Conservation (phyloP, 1,139 yeast genomes). For the Yamadazyma trypodendri region DNA sequence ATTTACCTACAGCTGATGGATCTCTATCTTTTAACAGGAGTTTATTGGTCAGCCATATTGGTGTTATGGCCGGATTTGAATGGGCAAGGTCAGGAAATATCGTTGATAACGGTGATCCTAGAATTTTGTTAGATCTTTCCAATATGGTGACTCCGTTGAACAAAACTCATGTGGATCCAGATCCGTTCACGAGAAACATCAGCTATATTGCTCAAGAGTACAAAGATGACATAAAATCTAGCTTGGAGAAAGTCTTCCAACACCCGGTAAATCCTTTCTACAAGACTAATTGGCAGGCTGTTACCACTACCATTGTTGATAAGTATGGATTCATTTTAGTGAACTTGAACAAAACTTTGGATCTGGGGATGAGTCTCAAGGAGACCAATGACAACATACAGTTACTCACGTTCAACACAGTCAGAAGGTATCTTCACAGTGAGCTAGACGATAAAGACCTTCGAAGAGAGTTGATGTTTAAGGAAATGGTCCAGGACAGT, state of each 20-base stretch:
- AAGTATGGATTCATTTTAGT: slow-evolving; percentile 50
- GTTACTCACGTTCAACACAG: slow-evolving; percentile 23
- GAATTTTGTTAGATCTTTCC: slow-evolving; percentile 49
- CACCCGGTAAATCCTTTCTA: slow-evolving; percentile 30
- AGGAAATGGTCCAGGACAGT: slow-evolving; percentile 41
- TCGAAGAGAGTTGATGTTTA: slow-evolving; percentile 17
- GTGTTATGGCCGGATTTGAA: slow-evolving; percentile 33
- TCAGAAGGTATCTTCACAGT: slow-evolving; percentile 34
- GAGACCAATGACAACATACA: slow-evolving; percentile 10
- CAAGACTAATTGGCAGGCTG: slow-evolving; percentile 52
- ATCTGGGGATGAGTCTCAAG: slow-evolving; percentile 4
- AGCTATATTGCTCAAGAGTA: slow-evolving; percentile 31
- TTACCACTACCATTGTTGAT: slow-evolving; percentile 41
- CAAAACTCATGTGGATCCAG: slow-evolving; percentile 42
- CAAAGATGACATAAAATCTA: slow-evolving; percentile 29
- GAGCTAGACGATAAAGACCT: slow-evolving; percentile 11
- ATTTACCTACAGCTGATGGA: slow-evolving; percentile 2
- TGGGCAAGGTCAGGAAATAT: slow-evolving; percentile 40
- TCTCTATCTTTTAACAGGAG: slow-evolving; percentile 8
- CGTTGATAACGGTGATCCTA: slow-evolving; percentile 44
- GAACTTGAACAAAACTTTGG: slow-evolving; percentile 26
- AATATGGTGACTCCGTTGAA: slow-evolving; percentile 50
- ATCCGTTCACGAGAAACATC: slow-evolving; percentile 47
- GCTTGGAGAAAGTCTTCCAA: slow-evolving; percentile 26
- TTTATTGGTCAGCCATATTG: slow-evolving; percentile 14